phyloP scores from a whole-genome alignment of 495 filamentous ascomycete species.

The Bryoglossum gracile region DNA sequence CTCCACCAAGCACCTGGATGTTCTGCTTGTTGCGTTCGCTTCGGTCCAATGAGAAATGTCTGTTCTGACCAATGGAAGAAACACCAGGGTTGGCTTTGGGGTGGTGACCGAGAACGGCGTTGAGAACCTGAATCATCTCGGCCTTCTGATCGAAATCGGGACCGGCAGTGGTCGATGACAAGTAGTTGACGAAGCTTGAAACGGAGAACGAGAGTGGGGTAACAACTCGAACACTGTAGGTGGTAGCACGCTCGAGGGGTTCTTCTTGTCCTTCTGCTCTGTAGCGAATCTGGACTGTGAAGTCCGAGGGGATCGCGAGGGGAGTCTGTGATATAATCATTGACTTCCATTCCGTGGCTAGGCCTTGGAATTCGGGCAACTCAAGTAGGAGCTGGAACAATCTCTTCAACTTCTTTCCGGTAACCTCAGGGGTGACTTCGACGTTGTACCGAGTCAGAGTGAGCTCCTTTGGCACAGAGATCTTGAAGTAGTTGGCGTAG shows the following conservation, averaged over 20 bases:
- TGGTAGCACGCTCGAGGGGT: slow-evolving; percentile 29
- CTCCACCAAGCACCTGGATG: slow-evolving; percentile 26
- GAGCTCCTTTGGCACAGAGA: slow-evolving; percentile 30
- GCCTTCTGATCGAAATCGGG: slow-evolving; percentile 31
- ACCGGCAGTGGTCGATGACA: slow-evolving; percentile 39
- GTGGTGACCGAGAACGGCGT: slow-evolving; percentile 38
- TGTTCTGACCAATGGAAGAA: slow-evolving; percentile 29
- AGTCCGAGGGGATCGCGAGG: slow-evolving; percentile 5
- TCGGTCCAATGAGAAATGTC: slow-evolving; percentile 35
- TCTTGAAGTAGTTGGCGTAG: slow-evolving; percentile 47
- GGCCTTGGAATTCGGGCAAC: slow-evolving; percentile 33
- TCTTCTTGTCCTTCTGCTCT: slow-evolving; percentile 25
- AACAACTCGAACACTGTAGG: slow-evolving; percentile 35
- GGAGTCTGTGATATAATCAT: slow-evolving; percentile 37
- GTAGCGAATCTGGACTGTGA: slow-evolving; percentile 30
- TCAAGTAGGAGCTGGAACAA: slow-evolving; percentile 43
- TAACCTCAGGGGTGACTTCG: slow-evolving; percentile 27
- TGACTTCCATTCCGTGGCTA: slow-evolving; percentile 45
- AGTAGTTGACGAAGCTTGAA: slow-evolving; percentile 42
- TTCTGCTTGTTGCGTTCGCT: slow-evolving; percentile 10
- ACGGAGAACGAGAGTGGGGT: slow-evolving; percentile 39
- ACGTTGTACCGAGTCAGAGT: slow-evolving; percentile 39
- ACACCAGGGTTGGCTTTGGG: slow-evolving; percentile 27
- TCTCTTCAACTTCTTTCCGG: slow-evolving; percentile 39
- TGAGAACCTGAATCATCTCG: slow-evolving; percentile 40